Evolutionary conservation across 192 early-diverging fungal species (phyloP), one percentile per base, ranked within the genome.

Genomic region (Dissophora globulifera): DNA sequence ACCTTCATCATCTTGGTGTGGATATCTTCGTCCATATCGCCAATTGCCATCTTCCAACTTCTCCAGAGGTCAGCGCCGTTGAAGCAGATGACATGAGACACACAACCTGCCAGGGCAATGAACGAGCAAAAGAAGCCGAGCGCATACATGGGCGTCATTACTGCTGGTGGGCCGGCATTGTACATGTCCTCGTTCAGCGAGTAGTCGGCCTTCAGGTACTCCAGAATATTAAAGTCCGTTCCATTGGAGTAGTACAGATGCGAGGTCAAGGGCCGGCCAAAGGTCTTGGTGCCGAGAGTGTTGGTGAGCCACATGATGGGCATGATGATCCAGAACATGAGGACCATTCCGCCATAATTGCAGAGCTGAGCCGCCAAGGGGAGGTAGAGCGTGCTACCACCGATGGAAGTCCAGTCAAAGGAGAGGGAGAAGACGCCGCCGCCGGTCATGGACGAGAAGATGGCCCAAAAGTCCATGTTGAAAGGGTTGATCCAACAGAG

Each of bases 251-350:
- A 50, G 27, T 42, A 71, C 4, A 71, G 58, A 41, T 51, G 42
- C 13, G 69, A 62, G 48, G 69, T 71, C 35, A 71, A 29, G 6
- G 59, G 59, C 6, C 11, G 22, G 13, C 26, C 59, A 13, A 48
- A 56, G 8, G 33, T 56, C 32, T 62, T 71, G 32, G 46, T 61
- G 3, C 38, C 48, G n/a, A 62, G 43, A 16, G 35, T 48, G 29
- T 91, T 85, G 51, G 53, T 78, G 62, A 87, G 83, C 78, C 87
- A 91, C 17, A 86, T 78, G 13, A 86, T 76, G 8, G 92, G 93
- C 0, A 84, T 79, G 22, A 89, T 81, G 51, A 93, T 78, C 92
- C 92, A 94, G 67, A 87, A 85, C 11, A 83, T 67, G 5, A 89
- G 54, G 22, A 89, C 75, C 40, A 86, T 82, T 20, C 87, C 87